Evolutionary conservation across 2,329 filamentous ascomycete genomes (phyloP), one percentile per base, ranked within the genome.

Genomic region (Zopfia rhizophila): DNA sequence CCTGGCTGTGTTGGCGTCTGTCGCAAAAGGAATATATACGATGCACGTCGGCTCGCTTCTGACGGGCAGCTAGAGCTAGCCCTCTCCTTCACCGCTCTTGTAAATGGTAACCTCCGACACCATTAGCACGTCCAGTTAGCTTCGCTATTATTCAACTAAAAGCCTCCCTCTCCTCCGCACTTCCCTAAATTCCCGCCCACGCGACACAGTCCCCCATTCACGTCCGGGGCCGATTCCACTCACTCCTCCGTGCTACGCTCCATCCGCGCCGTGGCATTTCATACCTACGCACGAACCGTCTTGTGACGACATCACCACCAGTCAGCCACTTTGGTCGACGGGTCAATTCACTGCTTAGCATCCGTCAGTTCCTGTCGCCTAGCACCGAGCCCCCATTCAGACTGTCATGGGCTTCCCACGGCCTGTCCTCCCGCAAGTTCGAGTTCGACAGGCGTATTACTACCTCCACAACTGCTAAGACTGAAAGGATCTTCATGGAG

Each of bases 381-480:
- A 21, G 39, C 32, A 23, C 25, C 36, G 18, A 28, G 16, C 24
- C 50, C n/a, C n/a, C n/a, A n/a, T 22, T 21, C 46, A 24, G 50
- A 45, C 53, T 58, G 63, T 56, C 51, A 69, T 69, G 65, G 61
- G 65, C 58, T 55, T 51, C 38, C 55, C 45, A 60, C 58, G 44
- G 25, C 53, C 51, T 31, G 41, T 32, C 42, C 45, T 42, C 43
- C 51, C 43, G 50, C 45, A 45, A 49, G 57, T 52, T 38, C 56
- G 57, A 53, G 58, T 53, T 50, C 58, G 55, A 46, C 55, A 49
- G 37, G 41, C 48, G 40, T 45, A 40, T 51, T 28, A 45, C 51
- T 55, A 47, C 57, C 46, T 48, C 50, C 46, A 35, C 39, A 25
- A 33, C 40, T 56, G 47, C 46, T 54, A 45, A 42, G 44, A 44